Evolutionary conservation across 2,329 filamentous ascomycete genomes (phyloP), one percentile per base, ranked within the genome.

Genomic region (Blastomyces percursus): DNA sequence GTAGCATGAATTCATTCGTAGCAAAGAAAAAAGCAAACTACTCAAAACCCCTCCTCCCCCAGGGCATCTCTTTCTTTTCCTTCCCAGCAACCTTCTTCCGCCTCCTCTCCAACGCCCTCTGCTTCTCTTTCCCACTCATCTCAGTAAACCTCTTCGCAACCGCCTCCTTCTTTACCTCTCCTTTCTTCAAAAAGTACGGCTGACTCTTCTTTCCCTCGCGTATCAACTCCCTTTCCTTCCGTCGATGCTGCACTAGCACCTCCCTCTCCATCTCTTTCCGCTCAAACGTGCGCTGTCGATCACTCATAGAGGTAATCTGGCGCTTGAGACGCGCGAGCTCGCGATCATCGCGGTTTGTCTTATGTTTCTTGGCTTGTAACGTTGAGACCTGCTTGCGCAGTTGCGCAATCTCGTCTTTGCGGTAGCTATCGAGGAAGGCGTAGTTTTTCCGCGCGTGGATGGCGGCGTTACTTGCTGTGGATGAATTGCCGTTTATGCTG

Each of bases 151-250:
- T 85, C 69, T 94, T 87, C 71, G 89, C 80, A 65, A 96, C 79
- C 62, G 91, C 80, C 75, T 87, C 80, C 80, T 93, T 91, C 86
- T 94, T 96, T 80, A 94, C 84, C 77, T 96, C 93, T 71, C 86
- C 86, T 79, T 87, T 87, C 84, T 99, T 99, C 70, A 97, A 79
- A 76, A 90, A 97, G 78, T 91, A 99, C 0, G 94, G 93, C 73
- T 83, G 85, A 59, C 71, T 73, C 71, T 79, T 79, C 84, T 96
- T 96, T 65, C 94, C 94, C 78, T 95, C 84, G 69, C 86, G 86
- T 60, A 97, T 86, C 64, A 89, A 78, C 73, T 92, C 88, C 78
- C 90, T 91, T 80, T 99, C 94, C 74, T 86, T 82, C 77, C 84
- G 84, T 71, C 88, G 84, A 77, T 97, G 92, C 74, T 88, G 86